A percentile compares a stretch with the other conserved stretches of the same genome.
Evolutionary conservation across 805 yeast species (phyloP).

Genomic region (Zygosaccharomyces bisporus): DNA sequence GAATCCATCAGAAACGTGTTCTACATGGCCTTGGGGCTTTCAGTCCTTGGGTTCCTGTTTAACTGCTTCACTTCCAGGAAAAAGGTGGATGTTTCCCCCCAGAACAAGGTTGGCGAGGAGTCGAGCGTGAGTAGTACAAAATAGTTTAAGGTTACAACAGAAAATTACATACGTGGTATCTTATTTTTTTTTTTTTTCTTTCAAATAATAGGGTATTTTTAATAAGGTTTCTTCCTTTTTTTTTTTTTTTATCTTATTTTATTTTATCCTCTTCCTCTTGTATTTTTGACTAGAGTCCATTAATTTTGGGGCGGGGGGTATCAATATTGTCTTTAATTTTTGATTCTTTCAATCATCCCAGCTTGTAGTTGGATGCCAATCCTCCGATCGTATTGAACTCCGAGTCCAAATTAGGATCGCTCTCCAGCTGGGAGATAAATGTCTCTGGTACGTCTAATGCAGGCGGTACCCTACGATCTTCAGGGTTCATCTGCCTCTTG

Average conservation of each 20-base stretch:
- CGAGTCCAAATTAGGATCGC: constrained; percentile 14
- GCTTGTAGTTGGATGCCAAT: constrained; percentile 6
- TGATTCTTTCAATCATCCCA: constrained; percentile 2
- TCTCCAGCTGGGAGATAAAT: constrained; percentile 19
- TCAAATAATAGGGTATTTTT: too few relatives aligned
- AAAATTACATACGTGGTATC: constrained; percentile 5
- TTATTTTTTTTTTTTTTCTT: background rate
- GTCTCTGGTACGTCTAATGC: constrained; percentile 25
- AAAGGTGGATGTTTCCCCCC: constrained; percentile 7
- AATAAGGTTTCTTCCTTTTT: too few relatives aligned
- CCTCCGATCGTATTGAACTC: constrained; percentile 18
- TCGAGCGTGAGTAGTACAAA: background rate
- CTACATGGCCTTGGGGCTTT: constrained; percentile 23
- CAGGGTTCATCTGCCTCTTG: constrained; percentile 26
- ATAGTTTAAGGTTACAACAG: background rate
- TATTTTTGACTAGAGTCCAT: background rate
- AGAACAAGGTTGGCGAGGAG: background rate
- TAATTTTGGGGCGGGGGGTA: too few relatives aligned
- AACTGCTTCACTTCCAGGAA: constrained; percentile 21
- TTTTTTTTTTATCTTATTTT: background rate
- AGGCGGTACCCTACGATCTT: constrained; percentile 33
- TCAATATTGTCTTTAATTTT: too few relatives aligned
- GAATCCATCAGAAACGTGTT: constrained; percentile 22
- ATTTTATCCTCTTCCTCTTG: background rate
- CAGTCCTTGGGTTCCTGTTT: constrained; percentile 18